Evolutionary conservation across 2,329 filamentous ascomycete genomes (phyloP), one percentile per base, ranked within the genome.

Genomic region (Pseudogymnoascus sp.): DNA sequence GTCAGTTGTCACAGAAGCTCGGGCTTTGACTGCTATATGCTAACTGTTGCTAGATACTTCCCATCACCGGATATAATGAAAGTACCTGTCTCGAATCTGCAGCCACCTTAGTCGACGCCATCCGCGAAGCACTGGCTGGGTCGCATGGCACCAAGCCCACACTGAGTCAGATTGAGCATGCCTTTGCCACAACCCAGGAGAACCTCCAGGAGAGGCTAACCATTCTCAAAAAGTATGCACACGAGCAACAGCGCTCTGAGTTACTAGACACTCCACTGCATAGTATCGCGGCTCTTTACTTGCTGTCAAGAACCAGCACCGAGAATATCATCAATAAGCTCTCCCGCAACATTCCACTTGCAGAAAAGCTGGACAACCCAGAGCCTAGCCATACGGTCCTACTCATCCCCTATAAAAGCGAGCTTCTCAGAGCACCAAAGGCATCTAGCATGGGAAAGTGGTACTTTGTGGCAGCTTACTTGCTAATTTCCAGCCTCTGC

Each of bases 1-100:
- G 75, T 74, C 67, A 62, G 21, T 46, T 33, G 33, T 42, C 37
- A 40, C n/a, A 17, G 37, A 17, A 40, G n/a, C 15, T 44, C 38
- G n/a, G 38, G 11, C n/a, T 38, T 38, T 40, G 17, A 15, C 7
- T 7, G 21, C 31, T 59, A n/a, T 11, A 37, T 15, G 31, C 40
- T 44, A 44, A 44, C 11, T 44, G 19, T 44, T 44, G 40, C 17
- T 21, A 44, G 40, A 44, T 44, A 13, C n/a, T 21, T 21, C 40
- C 40, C 40, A 44, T 44, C 4, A 44, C 17, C 19, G 19, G 40
- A 23, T 44, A 44, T n/a, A 44, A 19, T 23, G 40, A 44, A 44
- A 44, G 17, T 44, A 4, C 19, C 40, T 44, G 17, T 44, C 40
- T 44, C n/a, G 40, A 44, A 44, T 44, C 40, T 44, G 40, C 40